Evolutionary conservation across 345 rosid species (phyloP).

Genomic region (Trapa incisa): DNA sequence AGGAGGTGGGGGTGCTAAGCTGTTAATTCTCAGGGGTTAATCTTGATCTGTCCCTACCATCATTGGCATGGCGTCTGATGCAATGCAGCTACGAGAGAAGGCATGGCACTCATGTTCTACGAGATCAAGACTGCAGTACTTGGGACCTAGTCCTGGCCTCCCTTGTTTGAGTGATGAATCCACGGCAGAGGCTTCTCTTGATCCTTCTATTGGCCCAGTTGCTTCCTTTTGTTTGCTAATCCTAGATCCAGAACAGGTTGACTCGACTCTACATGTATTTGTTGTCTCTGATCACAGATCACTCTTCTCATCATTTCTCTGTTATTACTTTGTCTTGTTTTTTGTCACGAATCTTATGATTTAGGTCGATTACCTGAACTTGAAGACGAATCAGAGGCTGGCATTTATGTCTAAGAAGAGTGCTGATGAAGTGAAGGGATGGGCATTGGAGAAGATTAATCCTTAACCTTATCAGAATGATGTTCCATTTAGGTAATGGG

Average conservation of each 20-base stretch:
- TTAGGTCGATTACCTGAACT: constrained; percentile 82
- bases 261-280: background rate
- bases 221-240: constrained; percentile 51
- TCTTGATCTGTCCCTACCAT: background rate
- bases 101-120: constrained; percentile 66
- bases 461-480: constrained; percentile 20
- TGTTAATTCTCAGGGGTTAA: background rate
- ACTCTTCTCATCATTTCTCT: background rate
- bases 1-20: background rate
- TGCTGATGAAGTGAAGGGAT: constrained; percentile 33
- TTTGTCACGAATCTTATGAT: constrained; percentile 1
- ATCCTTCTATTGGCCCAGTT: constrained; percentile 59
- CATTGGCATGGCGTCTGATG: background rate
- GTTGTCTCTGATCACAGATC: background rate
- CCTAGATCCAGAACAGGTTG: constrained; percentile 77
- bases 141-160: constrained; percentile 54
- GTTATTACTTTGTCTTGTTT: background rate
- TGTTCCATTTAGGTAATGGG: background rate
- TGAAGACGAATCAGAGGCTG: constrained; percentile 68
- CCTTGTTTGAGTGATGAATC: constrained; percentile 37
- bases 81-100: constrained; percentile 56
- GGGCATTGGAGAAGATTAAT: constrained; percentile 56
- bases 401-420: constrained; percentile 28
- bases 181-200: constrained; percentile 24
- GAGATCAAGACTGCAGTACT: constrained; percentile 52